A percentile compares a stretch with the other conserved stretches of the same genome.
These are phyloP conservation scores for Prunella vulgaris DNA, from an alignment of 257 asterid species.

Conservation along the genomic window DNA sequence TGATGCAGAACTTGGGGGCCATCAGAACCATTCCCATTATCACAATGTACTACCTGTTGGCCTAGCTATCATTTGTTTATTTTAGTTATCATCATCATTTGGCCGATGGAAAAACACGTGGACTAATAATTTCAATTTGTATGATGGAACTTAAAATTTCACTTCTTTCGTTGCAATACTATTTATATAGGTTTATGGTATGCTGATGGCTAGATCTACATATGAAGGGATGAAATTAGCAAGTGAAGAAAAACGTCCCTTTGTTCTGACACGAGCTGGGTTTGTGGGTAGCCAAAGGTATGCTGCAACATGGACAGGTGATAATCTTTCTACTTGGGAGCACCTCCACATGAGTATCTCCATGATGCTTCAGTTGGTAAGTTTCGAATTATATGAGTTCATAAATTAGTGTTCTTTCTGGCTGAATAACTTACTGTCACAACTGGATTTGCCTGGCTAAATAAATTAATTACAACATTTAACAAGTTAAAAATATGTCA, in stretches of 20 bases:
- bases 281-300: constrained; percentile 92
- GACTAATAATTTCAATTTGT: neutral
- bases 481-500: neutral
- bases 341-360: constrained; percentile 95
- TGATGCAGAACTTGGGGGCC: constrained; percentile 85
- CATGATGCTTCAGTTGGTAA: constrained; percentile 91
- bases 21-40: constrained; percentile 75
- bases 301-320: constrained; percentile 99
- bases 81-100: neutral
- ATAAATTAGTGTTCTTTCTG: neutral
- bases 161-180: neutral
- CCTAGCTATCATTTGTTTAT: constrained; percentile 1
- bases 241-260: constrained; percentile 69
- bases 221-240: constrained; percentile 89
- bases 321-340: constrained; percentile 95
- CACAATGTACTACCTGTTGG: constrained; percentile 60
- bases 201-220: constrained; percentile 98
- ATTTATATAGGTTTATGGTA: constrained; percentile 71
- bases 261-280: constrained; percentile 97
- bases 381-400: constrained; percentile 14
- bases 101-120: neutral
- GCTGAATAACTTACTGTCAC: neutral
- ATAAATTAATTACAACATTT: neutral
- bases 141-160: neutral
- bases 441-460: neutral